A percentile compares a stretch with the other conserved stretches of the same genome.
Conservation (phyloP, 1,284 basidiomycete species). For the Lentinus polychrous region DNA sequence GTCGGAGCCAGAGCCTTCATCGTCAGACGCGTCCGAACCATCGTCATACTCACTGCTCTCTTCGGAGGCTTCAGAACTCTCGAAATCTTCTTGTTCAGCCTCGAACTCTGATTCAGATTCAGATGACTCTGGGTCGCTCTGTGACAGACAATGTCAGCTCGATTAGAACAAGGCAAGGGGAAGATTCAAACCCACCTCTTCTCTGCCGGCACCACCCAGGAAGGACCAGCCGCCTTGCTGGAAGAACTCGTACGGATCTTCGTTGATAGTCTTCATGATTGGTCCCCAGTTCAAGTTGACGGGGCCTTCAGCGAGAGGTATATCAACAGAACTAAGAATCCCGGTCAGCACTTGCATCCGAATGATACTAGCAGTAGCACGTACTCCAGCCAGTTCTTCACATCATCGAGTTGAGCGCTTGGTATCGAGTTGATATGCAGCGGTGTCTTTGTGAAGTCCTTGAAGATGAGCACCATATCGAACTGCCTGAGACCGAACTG, state of each 20-base stretch:
- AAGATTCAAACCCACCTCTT: constrained; percentile 40
- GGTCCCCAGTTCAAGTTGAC: constrained; percentile 98
- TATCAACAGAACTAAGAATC: constrained; percentile 80
- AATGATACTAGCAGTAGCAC: constrained; percentile 25
- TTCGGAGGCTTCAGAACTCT: constrained; percentile 39
- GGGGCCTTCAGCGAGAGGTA: constrained; percentile 92
- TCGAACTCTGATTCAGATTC: constrained; percentile 80
- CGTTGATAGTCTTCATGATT: constrained; percentile 97
- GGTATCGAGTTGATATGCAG: constrained; percentile 96
- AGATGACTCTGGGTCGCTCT: constrained; percentile 66
- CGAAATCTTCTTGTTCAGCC: constrained; percentile 49
- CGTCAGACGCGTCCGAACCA: constrained; percentile 61
- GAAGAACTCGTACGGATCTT: constrained; percentile 95
- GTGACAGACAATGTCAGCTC: constrained; percentile 8
- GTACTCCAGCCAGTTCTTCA: constrained; percentile 98
- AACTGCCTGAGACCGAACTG: constrained; percentile 97
- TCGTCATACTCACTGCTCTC: constrained; percentile 51
- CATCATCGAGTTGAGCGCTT: constrained; percentile 85
- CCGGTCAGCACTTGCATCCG: constrained; percentile 9
- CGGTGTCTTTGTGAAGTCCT: constrained; percentile 89
- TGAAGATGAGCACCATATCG: constrained; percentile 94
- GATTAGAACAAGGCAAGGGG: constrained; percentile 1
- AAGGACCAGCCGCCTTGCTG: constrained; percentile 94
- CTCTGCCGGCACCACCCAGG: constrained; percentile 69
- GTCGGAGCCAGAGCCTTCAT: constrained; percentile 60